These are phyloP conservation scores for Malus hybrid DNA, from an alignment of 331 rosid genomes.

Conservation along the genomic window DNA sequence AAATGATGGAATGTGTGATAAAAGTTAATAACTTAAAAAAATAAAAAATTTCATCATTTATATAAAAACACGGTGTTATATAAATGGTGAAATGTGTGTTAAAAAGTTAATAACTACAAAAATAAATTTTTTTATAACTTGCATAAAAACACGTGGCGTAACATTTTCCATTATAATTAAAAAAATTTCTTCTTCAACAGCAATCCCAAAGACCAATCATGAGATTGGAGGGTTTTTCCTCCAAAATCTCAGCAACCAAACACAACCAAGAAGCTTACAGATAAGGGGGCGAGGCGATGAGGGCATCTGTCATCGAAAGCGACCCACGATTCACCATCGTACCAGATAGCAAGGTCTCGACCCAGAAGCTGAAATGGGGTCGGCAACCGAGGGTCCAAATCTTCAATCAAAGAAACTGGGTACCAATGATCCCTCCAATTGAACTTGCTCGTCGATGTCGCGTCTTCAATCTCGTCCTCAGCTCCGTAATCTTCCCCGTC, in stretches of 20 bases:
- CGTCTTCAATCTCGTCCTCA: constrained; percentile 40
- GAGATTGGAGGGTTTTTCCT: neutral
- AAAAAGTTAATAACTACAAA: too few relatives aligned
- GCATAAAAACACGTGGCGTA: too few relatives aligned
- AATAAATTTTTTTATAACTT: too few relatives aligned
- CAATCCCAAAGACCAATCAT: too few relatives aligned
- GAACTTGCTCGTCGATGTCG: constrained; percentile 52
- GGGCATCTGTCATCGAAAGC: constrained; percentile 95
- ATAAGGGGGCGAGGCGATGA: constrained; percentile 92
- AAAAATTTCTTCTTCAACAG: too few relatives aligned
- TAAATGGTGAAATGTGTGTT: too few relatives aligned
- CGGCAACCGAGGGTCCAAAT: constrained; percentile 63
- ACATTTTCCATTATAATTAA: too few relatives aligned
- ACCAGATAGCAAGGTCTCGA: constrained; percentile 85
- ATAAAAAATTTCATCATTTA: too few relatives aligned
- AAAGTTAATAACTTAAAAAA: too few relatives aligned
- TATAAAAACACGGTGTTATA: too few relatives aligned
- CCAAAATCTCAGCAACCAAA: neutral
- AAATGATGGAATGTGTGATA: too few relatives aligned
- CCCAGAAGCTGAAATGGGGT: constrained; percentile 93
- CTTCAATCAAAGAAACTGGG: constrained; percentile 87
- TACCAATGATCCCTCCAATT: constrained; percentile 97
- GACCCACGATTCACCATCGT: constrained; percentile 63
- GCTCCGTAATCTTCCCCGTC: constrained; percentile 24
- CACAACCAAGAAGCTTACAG: constrained; percentile 25